These are phyloP conservation scores for Aspergillus persii DNA, from an alignment of 2,329 filamentous ascomycete genomes.

Conservation along the genomic window DNA sequence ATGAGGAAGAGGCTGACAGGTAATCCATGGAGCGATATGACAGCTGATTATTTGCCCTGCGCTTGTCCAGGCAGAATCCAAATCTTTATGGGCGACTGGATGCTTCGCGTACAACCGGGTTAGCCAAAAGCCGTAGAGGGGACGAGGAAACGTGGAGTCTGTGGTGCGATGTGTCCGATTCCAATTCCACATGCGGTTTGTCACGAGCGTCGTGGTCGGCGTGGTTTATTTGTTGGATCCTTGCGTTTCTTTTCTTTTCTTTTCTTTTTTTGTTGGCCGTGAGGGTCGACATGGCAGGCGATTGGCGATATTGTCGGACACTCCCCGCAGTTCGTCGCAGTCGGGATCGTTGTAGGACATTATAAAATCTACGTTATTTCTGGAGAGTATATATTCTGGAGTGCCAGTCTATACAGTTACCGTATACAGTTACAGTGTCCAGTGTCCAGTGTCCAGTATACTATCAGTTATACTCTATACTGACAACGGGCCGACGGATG, in stretches of 20 bases:
- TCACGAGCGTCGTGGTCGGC: conserved; percentile 5
- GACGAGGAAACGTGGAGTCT: conserved; percentile 9
- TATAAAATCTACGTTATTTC: too few species aligned
- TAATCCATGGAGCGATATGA: background rate
- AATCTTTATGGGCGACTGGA: conserved; percentile 15
- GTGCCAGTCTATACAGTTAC: too few species aligned
- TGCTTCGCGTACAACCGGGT: conserved; percentile 6
- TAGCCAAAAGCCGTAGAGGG: conserved; percentile 16
- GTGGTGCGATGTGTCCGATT: conserved; percentile 17
- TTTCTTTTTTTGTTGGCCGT: background rate
- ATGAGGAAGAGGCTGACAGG: conserved; percentile 8
- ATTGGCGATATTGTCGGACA: too few species aligned
- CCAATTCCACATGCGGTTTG: conserved; percentile 6
- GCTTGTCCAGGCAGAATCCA: conserved; percentile 10
- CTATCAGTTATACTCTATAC: background rate
- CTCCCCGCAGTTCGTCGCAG: too few species aligned
- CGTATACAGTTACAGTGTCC: too few species aligned
- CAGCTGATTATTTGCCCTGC: conserved; percentile 11
- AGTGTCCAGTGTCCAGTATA: too few species aligned
- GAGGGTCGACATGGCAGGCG: too few species aligned
- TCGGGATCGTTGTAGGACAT: too few species aligned
- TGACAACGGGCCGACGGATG: conserved; percentile 17
- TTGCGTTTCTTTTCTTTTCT: background rate
- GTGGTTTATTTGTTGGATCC: background rate
- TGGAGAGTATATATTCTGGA: too few species aligned